Base-by-base conservation (phyloP, 2,329 filamentous ascomycete species). In the Stachybotrys echinatus region DNA sequence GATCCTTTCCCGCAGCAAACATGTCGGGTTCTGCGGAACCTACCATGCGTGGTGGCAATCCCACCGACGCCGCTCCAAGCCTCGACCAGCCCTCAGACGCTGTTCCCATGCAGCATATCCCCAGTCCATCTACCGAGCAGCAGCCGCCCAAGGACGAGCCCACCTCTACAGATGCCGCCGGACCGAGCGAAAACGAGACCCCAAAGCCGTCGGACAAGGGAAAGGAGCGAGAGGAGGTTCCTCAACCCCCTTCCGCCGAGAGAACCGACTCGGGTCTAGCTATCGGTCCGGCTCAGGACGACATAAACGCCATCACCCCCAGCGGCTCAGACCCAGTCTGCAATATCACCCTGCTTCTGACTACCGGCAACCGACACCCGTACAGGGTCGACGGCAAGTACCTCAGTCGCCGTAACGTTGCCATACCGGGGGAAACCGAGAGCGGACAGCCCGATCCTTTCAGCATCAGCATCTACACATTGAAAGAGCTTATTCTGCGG, bases 371-470 rank as follows among this genome's bases (percentile, higher is more conserved):
- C 37, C 80, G 91, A 54, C 91, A 96, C 69, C 90, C 91, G 0
- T 96, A 95, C 71, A 90, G 86, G 65, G 87, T 97, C 57, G 89
- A 95, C 67, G 87, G 89, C 61, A 89, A 84, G 63, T 96, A 96
- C 62, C 74, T 97, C 49, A 77, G 78, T 48, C 91, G 92, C 69
- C 83, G 90, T 52, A 88, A 87, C 58, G 88, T 96, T 48, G 80
- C 80, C 45, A 81, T 94, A 1, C 86, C 89, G 19, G 85, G 85
- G 27, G 70, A 80, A 56, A 80, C 76, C 10, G 76, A 79, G 51
- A 65, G 68, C 22, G 84, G 83, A 27, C 76, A 70, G 53, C 77
- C 81, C 55, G 90, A 96, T 63, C 91, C 91, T 1, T 92, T 90
- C 64, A 88, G 86, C 64, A 90, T 97, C 70, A 95, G 89, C 58